Percentiles rank a stretch among this genome's conserved stretches.
Evolutionary conservation across 2,329 filamentous ascomycete genomes (phyloP).

Genomic region (Septoria petroselini): DNA sequence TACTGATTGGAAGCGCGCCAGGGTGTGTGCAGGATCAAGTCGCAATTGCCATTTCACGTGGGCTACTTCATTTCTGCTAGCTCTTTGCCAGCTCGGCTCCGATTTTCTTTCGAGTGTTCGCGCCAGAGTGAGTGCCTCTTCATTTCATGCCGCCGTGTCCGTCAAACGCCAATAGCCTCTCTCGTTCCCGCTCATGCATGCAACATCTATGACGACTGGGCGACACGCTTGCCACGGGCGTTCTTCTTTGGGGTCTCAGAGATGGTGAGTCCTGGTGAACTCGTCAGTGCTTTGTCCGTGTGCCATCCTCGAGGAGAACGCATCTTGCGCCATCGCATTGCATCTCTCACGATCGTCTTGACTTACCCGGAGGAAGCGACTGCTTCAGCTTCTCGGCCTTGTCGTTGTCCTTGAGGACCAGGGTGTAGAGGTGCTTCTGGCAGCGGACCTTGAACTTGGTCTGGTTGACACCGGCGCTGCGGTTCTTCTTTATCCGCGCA

Average conservation of each 20-base stretch:
- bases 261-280: conserved; percentile 53
- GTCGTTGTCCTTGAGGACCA: conserved; percentile 96
- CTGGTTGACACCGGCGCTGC: conserved; percentile 66
- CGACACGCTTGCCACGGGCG: conserved; percentile 51
- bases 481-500: conserved; percentile 75
- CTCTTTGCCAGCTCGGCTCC: not conserved
- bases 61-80: conserved; percentile 4
- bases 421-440: conserved; percentile 87
- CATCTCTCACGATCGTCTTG: conserved; percentile 13
- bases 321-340: not conserved
- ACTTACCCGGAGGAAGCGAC: conserved; percentile 87
- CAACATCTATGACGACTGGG: conserved; percentile 32
- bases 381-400: conserved; percentile 99
- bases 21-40: conserved; percentile 6
- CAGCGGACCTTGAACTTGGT: conserved; percentile 99
- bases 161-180: conserved; percentile 15
- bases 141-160: conserved; percentile 15
- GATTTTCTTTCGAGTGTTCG: not conserved
- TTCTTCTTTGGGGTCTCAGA: conserved; percentile 64
- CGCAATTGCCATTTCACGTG: conserved; percentile 15
- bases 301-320: not conserved
- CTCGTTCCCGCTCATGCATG: conserved; percentile 4
- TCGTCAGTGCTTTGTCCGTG: not conserved
- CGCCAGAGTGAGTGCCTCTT: conserved; percentile 3
- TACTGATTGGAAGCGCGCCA: no score